Base-by-base conservation (phyloP, 2,329 filamentous ascomycete genomes). In the Fusarium sublunatum region DNA sequence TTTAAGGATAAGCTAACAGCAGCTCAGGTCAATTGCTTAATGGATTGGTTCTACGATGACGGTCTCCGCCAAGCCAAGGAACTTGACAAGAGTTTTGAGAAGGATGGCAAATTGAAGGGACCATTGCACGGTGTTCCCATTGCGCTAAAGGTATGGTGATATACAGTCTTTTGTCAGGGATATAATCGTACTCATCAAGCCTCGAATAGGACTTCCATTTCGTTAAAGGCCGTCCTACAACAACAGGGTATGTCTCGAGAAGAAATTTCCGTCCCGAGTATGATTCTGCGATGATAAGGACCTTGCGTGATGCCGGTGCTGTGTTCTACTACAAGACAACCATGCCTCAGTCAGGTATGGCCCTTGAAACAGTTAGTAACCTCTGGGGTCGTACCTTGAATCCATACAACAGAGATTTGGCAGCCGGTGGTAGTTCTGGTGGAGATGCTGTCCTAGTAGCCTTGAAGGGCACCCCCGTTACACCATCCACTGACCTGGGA, bases 301-400 rank as follows among this genome's bases (percentile, higher is more conserved):
- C 89, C 1, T 75, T 91, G 4, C 75, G 84, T 25, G 78, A 80
- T 25, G 78, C 86, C 0, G 89, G 89, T 2, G 88, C 88, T 2
- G 81, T 91, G 0, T 76, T 89, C 24, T 87, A 88, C 67, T 82
- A 84, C 64, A 91, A 90, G 73, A 90, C 88, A 1, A 90, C 88
- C 55, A 80, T 89, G 12, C 87, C 88, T 0, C 83, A 86, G 60
- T 80, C 78, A 0, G 72, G 84, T 43, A 77, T 76, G 65, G 76
- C 77, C 5, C 68, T 86, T 32, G 87, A 89, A 65, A 83, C 80
- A 2, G 79, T 83, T 34, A 88, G 87, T 60, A 88, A 90, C 64
- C 73, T 88, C 31, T 86, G 83, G 60, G 86, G 86, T 1, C 80
- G 83, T 11, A 84, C 83, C 0, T 72, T 88, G n/a, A 89, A 88